Percentiles rank a stretch among this genome's conserved stretches.
Evolutionary conservation across 768 basidiomycete genomes (phyloP).

Genomic region (Boletus pseudopeckii): DNA sequence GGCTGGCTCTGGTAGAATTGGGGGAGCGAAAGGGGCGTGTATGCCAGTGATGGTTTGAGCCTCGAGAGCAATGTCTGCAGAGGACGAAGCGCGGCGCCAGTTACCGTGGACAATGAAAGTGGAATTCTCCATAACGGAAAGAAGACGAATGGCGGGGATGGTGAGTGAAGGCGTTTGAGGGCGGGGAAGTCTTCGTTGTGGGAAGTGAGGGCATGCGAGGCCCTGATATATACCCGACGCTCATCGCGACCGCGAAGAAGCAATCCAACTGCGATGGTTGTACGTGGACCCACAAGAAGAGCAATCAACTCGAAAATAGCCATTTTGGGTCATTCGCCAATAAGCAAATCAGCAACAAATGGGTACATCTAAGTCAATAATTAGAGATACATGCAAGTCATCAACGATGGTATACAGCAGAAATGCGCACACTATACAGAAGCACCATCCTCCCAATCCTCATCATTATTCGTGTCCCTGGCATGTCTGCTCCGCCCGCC

Average conservation of each 20-base stretch:
- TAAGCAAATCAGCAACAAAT: too few relatives aligned
- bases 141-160: not conserved
- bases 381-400: conserved; percentile 6
- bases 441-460: conserved; percentile 32
- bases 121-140: conserved; percentile 1
- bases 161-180: not conserved
- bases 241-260: not conserved
- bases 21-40: conserved; percentile 4
- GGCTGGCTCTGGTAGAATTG: conserved; percentile 3
- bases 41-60: conserved; percentile 13
- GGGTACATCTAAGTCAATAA: not conserved
- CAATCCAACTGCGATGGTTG: not conserved
- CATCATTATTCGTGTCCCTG: conserved; percentile 17
- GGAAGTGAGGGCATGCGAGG: not conserved
- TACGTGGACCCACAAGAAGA: not conserved
- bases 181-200: not conserved
- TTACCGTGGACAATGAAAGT: conserved; percentile 10
- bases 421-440: conserved; percentile 16
- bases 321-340: not conserved
- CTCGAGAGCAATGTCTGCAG: conserved; percentile 11
- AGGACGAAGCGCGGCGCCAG: conserved; percentile 13
- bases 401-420: not conserved
- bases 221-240: conserved; percentile 1
- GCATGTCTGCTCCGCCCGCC: conserved; percentile 18
- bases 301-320: conserved; percentile 4